Evolutionary conservation across 83 land plant genomes (phyloP), one percentile per base, ranked within the genome.

Genomic region (Thuja plicata): DNA sequence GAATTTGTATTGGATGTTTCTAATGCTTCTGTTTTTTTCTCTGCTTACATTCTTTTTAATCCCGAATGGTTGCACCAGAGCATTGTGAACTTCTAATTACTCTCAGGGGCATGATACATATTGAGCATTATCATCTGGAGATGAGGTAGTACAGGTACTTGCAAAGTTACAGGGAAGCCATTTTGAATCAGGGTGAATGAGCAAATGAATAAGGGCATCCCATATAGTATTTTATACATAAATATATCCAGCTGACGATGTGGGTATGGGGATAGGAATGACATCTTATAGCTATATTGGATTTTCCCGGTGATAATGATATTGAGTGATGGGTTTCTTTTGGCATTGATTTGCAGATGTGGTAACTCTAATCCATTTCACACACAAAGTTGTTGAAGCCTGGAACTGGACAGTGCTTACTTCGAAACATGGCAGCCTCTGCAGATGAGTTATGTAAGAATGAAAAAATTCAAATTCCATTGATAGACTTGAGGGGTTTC

Each of bases 401-500:
- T 62, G n/a, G 70, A 62, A 80, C 45, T 43, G 0, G 11, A 41
- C 17, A 43, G 45, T 80, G n/a, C 27, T 40, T 80, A 38, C 45
- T 40, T 43, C 24, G 84, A 43, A 80, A 41, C 45, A 80, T 80
- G 84, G 84, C 27, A 10, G 30, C 84, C 40, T 41, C 84, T 24
- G 84, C 84, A 41, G 84, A 80, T 1, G 45, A 80, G 84, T 27
- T 80, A 43, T n/a, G 7, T 80, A 41, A 80, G 43, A 80, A 21
- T 24, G 30, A 86, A 24, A 52, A 34, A 50, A 19, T 86, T 9
- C 57, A 86, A 34, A 88, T 93, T 43, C 91, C 92, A 21, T 54
- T 90, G 85, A 80, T 94, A 55, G 95, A 94, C 70, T 91, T 94
- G 79, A 74, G 90, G 13, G 24, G 87, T 21, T 90, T 94, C 89